Base-by-base conservation (phyloP, 225 moss, liverwort and hornwort species). In the Pleurozium schreberi region DNA sequence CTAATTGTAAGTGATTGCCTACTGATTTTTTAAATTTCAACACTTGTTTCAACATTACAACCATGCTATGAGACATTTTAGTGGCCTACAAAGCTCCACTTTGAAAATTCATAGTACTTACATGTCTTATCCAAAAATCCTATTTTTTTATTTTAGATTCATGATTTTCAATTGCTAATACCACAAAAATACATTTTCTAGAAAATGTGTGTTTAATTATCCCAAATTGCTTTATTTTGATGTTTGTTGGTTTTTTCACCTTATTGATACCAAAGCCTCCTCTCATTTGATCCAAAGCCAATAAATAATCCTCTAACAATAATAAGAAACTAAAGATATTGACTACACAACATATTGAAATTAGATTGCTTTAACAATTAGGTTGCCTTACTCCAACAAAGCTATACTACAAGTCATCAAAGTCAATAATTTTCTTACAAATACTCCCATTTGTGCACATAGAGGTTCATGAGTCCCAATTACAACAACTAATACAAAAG, bases 41-140 rank as follows among this genome's bases (percentile, higher is more conserved):
- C n/a, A n/a, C n/a, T n/a, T n/a, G n/a, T n/a, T n/a, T n/a, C n/a
- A 0, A 1, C 36, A 23, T 36, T 76, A 22, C 14, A 1, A 22
- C 22, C 14, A 53, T 52, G 6, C 3, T 76, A 14, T 23, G 1
- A 53, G 2, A 76, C 1, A 0, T 76, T 53, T 14, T 1, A 36
- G 1, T 76, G 2, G 13, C 9, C 3, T 13, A 36, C 0, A 3
- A 9, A 36, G 1, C 21, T 75, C 2, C 0, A 22, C 3, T 76
- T 76, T 52, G 3, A 22, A 76, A 52, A 76, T 76, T 22, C 13
- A 34, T 3, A 36, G 0, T 14, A 50, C 3, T 34, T 22, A 22
- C 5, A 36, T 36, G 5, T 34, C 9, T 22, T 36, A 36, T 38
- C 4, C 2, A 36, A 77, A 23, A 34, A 49, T 12, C 7, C 6